Conservation (phyloP, 306 rosid genomes). For the Cicer bijugum region DNA sequence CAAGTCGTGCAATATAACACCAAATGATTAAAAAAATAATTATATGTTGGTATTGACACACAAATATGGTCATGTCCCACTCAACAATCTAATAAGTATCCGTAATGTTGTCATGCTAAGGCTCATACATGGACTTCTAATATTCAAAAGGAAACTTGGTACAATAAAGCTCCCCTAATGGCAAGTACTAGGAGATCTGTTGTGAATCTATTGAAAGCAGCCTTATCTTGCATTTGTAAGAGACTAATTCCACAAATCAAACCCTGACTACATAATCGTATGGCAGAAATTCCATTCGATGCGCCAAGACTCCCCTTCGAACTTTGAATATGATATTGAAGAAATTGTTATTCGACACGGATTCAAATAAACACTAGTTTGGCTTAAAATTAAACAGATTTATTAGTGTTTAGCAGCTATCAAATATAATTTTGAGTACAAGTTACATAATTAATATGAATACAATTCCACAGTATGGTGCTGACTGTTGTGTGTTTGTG, state of each 20-base stretch:
- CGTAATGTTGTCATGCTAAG: constrained; percentile 33
- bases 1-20: neutral
- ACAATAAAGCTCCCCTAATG: neutral
- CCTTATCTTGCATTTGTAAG: constrained; percentile 29
- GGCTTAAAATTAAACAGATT: constrained; percentile 6
- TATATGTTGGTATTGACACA: neutral
- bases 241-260: neutral
- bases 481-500: constrained; percentile 1
- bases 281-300: neutral
- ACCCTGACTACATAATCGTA: neutral
- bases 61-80: neutral
- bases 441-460: neutral
- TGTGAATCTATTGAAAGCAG: neutral
- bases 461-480: neutral
- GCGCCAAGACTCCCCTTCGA: neutral
- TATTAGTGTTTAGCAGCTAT: neutral
- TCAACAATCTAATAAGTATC: constrained; percentile 3
- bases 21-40: neutral
- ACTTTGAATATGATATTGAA: constrained; percentile 16
- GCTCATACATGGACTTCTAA: constrained; percentile 6
- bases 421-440: constrained; percentile 25
- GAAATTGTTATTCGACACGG: neutral
- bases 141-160: neutral
- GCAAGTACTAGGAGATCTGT: neutral
- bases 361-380: constrained; percentile 20